Evolutionary conservation across 1,284 basidiomycete species (phyloP).

Genomic region (Malassezia vespertilionis): DNA sequence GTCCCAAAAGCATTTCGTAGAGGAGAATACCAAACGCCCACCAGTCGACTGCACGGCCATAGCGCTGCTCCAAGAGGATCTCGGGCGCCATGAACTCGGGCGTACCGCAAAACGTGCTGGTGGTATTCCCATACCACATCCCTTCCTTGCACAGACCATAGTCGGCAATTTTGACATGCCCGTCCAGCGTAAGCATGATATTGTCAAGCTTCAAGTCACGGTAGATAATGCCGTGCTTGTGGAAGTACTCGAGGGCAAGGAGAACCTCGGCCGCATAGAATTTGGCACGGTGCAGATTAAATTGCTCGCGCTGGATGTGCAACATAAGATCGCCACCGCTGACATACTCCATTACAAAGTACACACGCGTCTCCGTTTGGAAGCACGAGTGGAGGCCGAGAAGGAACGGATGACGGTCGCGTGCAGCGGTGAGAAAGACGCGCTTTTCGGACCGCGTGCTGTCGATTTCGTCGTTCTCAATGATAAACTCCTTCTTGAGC

Average conservation of each 20-base stretch:
- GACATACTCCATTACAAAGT: slow-evolving; percentile 68
- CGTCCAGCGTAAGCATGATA: slow-evolving; percentile 89
- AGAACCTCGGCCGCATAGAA: slow-evolving; percentile 98
- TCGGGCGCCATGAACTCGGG: slow-evolving; percentile 99
- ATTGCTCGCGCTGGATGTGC: slow-evolving; percentile 70
- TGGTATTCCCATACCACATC: slow-evolving; percentile 96
- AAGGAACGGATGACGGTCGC: slow-evolving; percentile 93
- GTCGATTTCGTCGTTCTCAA: slow-evolving; percentile 99
- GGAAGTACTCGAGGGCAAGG: slow-evolving; percentile 94
- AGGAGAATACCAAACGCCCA: slow-evolving; percentile 99
- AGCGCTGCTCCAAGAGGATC: slow-evolving; percentile 95
- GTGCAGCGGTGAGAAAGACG: slow-evolving; percentile 88
- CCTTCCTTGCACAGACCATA: slow-evolving; percentile 99
- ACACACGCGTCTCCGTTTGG: slow-evolving; percentile 94
- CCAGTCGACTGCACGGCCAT: slow-evolving; percentile 97
- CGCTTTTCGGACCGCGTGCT: slow-evolving; percentile 98
- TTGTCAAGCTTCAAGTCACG: slow-evolving; percentile 92
- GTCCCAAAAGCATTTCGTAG: slow-evolving; percentile 97
- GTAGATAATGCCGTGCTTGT: slow-evolving; percentile 83
- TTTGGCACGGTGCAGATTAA: slow-evolving; percentile 74
- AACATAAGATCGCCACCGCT: slow-evolving; percentile 70
- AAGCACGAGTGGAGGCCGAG: slow-evolving; percentile 96
- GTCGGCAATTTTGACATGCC: slow-evolving; percentile 97
- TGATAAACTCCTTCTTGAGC: slow-evolving; percentile 99
- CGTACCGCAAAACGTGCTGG: slow-evolving; percentile 97